Conservation (phyloP, 2,329 filamentous ascomycete species). For the Knoxdaviesia capensis region DNA sequence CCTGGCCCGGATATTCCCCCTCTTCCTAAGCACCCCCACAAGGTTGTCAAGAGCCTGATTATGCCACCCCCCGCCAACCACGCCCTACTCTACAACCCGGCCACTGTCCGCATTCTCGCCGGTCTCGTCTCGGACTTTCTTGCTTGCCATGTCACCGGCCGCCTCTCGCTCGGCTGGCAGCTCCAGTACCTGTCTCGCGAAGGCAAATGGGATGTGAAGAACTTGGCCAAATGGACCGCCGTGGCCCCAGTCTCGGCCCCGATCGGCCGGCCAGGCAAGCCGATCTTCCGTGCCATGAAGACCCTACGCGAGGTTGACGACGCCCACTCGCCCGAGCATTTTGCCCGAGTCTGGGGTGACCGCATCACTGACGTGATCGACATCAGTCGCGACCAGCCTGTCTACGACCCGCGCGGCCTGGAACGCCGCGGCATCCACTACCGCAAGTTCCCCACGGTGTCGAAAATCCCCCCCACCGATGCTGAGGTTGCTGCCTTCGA, state of each 20-base stretch:
- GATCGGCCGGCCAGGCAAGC: conserved; percentile 33
- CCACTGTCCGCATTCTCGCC: conserved; percentile 54
- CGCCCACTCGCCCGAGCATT: conserved; percentile 53
- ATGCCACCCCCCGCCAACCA: conserved; percentile 66
- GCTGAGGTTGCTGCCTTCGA: conserved; percentile 33
- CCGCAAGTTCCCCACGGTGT: conserved; percentile 80
- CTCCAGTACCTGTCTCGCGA: conserved; percentile 71
- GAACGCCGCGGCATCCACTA: conserved; percentile 48
- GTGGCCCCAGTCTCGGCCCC: conserved; percentile 58
- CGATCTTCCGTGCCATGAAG: conserved; percentile 76
- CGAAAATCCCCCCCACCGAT: conserved; percentile 60
- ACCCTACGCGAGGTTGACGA: conserved; percentile 81
- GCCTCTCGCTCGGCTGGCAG: conserved; percentile 74
- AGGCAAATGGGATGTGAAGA: conserved; percentile 97
- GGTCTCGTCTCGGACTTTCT: conserved; percentile 74
- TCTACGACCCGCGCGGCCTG: conserved; percentile 61
- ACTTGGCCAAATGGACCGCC: conserved; percentile 75
- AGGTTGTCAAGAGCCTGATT: conserved; percentile 45
- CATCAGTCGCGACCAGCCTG: conserved; percentile 76
- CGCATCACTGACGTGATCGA: conserved; percentile 64
- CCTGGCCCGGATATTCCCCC: conserved; percentile 18
- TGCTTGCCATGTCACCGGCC: conserved; percentile 49
- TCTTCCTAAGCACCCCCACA: conserved; percentile 25
- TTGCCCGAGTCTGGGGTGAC: conserved; percentile 46
- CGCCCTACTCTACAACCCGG: conserved; percentile 62